Evolutionary conservation across 176 grass and related monocot genomes (phyloP).

Genomic region (Calamus simplicifolius): DNA sequence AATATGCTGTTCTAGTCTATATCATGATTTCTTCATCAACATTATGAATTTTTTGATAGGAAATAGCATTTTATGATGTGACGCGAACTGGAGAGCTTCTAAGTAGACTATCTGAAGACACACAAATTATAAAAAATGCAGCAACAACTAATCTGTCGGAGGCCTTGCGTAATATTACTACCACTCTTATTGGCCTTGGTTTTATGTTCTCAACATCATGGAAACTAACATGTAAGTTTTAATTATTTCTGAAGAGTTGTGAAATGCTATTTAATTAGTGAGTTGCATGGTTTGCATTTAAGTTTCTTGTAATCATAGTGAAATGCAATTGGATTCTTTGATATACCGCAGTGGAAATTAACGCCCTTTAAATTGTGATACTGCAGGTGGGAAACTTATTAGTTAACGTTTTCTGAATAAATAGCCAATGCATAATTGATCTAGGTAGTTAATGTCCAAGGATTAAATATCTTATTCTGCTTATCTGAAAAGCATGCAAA

Average conservation of each 20-base stretch:
- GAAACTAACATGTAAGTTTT: slow-evolving; percentile 84
- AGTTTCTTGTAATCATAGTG: too few relatives aligned
- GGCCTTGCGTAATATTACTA: slow-evolving; percentile 76
- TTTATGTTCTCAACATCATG: slow-evolving; percentile 99
- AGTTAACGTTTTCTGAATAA: too few relatives aligned
- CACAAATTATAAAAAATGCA: slow-evolving; percentile 98
- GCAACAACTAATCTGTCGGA: slow-evolving; percentile 97
- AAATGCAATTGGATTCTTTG: too few relatives aligned
- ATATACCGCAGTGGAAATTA: too few relatives aligned
- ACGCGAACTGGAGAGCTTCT: slow-evolving; percentile 93
- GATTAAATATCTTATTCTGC: too few relatives aligned
- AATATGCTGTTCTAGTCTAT: neutral
- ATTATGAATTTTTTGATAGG: slow-evolving; percentile 32
- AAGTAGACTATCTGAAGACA: slow-evolving; percentile 98
- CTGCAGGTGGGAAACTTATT: too few relatives aligned
- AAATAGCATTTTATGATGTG: slow-evolving; percentile 98
- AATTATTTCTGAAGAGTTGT: slow-evolving; percentile 10
- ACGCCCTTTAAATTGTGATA: too few relatives aligned
- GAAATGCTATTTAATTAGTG: neutral
- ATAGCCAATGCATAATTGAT: too few relatives aligned
- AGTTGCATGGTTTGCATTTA: too few relatives aligned
- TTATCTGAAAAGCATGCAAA: too few relatives aligned
- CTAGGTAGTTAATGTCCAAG: too few relatives aligned
- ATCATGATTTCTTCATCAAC: neutral
- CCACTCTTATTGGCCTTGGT: slow-evolving; percentile 76